Evolutionary conservation across 305 asterid species (phyloP), one percentile per base, ranked within the genome.

Genomic region (Salvia sclarea): DNA sequence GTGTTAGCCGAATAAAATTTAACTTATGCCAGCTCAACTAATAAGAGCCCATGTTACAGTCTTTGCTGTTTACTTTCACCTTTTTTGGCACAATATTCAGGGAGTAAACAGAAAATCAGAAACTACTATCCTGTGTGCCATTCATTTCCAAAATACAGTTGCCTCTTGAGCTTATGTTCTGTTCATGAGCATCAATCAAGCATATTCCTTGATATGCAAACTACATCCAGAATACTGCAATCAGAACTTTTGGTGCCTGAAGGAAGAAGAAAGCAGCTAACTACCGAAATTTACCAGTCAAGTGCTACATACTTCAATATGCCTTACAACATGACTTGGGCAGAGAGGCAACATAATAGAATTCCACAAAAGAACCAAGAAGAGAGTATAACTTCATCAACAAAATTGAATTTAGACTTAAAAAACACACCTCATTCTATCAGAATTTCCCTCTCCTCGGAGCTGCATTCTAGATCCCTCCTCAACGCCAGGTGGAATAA

Each of bases 371-470:
- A 69, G 56, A 68, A 18, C 57, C 47, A 25, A 62, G 56, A 37
- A 61, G 22, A 41, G 61, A 71, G 37, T 14, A 54, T 68, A 68
- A 54, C 63, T 53, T 57, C 61, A 55, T 38, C 58, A 41, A 61
- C 21, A 47, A 61, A 70, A 57, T 35, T 18, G 25, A 18, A 77
- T 45, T 58, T 20, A 64, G 58, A 60, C 25, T 60, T 64, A n/a
- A 68, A 72, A 63, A 53, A 45, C 75, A 44, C 57, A 92, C 98
- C 98, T 87, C 72, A 66, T 80, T 56, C 78, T 75, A 84, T 94
- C 97, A 77, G 84, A 47, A 86, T 80, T 94, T 64, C 98, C 97
- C 80, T 91, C 96, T 77, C 98, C 96, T 69, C 68, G 91, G 69
- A 91, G 64, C 82, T 75, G 89, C 95, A 94, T 87, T 25, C 86